Evolutionary conservation across 2,329 filamentous ascomycete genomes (phyloP).

Genomic region (Aspergillus proliferans): DNA sequence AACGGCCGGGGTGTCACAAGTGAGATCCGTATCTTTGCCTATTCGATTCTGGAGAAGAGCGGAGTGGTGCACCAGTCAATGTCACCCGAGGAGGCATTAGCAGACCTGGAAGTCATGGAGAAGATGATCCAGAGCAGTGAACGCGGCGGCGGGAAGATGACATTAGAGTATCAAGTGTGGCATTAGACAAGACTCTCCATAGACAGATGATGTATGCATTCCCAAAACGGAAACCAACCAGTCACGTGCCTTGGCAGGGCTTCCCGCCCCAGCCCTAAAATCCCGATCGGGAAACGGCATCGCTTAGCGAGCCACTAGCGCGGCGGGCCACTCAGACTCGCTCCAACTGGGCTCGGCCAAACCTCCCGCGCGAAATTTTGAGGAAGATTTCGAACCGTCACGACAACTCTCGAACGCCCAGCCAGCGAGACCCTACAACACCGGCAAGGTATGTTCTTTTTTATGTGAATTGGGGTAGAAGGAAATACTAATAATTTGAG

Average conservation of each 20-base stretch:
- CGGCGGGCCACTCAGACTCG: slow-evolving; percentile 23
- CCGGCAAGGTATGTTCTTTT: slow-evolving; percentile 37
- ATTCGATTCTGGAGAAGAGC: slow-evolving; percentile 39
- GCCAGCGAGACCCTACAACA: slow-evolving; percentile 36
- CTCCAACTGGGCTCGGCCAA: slow-evolving; percentile 20
- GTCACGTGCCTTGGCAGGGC: slow-evolving; percentile 12
- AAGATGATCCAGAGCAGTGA: slow-evolving; percentile 29
- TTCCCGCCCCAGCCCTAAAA: slow-evolving; percentile 16
- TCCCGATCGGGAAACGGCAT: slow-evolving; percentile 14
- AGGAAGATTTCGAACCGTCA: slow-evolving; percentile 33
- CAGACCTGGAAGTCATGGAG: slow-evolving; percentile 46
- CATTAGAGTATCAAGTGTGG: slow-evolving; percentile 18
- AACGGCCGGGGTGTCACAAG: slow-evolving; percentile 47
- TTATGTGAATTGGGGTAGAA: not conserved
- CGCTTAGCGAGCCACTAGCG: slow-evolving; percentile 32
- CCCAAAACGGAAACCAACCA: no score
- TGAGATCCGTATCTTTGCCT: slow-evolving; percentile 47
- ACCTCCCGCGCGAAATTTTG: slow-evolving; percentile 35
- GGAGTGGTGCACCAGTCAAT: slow-evolving; percentile 34
- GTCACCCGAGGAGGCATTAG: slow-evolving; percentile 47
- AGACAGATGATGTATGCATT: slow-evolving; percentile 3
- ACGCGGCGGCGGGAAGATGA: slow-evolving; percentile 18
- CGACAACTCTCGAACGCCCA: slow-evolving; percentile 38
- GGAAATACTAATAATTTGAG: slow-evolving; percentile 8
- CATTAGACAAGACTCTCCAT: not conserved